phyloP scores from a whole-genome alignment of 768 basidiomycete species.

The Leccinum subtestaceum region DNA sequence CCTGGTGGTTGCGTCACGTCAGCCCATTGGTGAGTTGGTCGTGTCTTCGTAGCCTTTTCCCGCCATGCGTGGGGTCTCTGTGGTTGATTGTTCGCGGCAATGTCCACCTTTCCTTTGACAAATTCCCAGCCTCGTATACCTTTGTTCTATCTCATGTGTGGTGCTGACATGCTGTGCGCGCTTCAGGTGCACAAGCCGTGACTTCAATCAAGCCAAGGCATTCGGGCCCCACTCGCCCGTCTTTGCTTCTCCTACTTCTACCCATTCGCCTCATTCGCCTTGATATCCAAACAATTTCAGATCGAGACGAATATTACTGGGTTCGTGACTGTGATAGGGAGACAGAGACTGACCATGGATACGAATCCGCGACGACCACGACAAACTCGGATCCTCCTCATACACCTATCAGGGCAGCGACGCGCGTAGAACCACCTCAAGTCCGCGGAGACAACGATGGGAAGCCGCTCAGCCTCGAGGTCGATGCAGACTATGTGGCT shows the following conservation, averaged over 20 bases:
- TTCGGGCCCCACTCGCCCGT: conserved; percentile 5
- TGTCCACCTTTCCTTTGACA: not conserved
- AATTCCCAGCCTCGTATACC: not conserved
- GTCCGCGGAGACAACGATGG: conserved; percentile 17
- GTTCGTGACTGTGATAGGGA: conserved; percentile 22
- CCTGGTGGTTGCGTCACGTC: conserved; percentile 7
- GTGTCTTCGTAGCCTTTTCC: conserved; percentile 1
- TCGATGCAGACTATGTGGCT: conserved; percentile 1
- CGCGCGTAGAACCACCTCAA: conserved; percentile 3
- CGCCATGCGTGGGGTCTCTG: not conserved
- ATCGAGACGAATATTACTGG: conserved; percentile 2
- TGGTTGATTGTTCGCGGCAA: conserved; percentile 2
- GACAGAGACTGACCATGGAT: conserved; percentile 23
- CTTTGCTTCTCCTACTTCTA: conserved; percentile 1
- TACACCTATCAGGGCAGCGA: conserved; percentile 19
- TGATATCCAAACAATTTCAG: conserved; percentile 2
- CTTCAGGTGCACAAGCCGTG: conserved; percentile 14
- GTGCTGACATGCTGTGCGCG: conserved; percentile 8
- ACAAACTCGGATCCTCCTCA: conserved; percentile 28
- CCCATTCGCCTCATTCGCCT: not conserved
- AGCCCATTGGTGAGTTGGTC: conserved; percentile 19
- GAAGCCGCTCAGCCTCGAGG: conserved; percentile 5
- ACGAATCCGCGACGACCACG: conserved; percentile 27
- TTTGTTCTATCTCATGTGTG: not conserved
- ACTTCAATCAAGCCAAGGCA: conserved; percentile 7